Evolutionary conservation across 306 rosid genomes (phyloP), one percentile per base, ranked within the genome.

Genomic region (Delonix regia): DNA sequence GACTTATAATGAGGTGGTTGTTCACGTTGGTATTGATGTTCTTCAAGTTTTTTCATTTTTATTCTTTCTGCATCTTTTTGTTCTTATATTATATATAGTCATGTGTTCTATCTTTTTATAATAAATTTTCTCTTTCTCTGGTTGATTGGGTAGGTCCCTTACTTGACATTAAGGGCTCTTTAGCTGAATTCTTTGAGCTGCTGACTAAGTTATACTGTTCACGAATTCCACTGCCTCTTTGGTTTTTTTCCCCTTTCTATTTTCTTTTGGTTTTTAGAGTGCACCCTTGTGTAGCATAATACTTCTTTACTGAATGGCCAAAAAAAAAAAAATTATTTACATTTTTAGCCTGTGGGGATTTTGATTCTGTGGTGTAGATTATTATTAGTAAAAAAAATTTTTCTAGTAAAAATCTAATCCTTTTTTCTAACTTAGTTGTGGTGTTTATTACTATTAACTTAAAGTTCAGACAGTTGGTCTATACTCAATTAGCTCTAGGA

Each of bases 191-290:
- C 68, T 42, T 69, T 68, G 34, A 57, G 48, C 56, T 38, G 14
- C 48, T 56, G 21, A 69, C 36, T 55, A 74, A 30, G 27, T 66
- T 77, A 39, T 77, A 9, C 12, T 33, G 22, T 64, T 64, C 39
- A 39, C 51, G 30, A 5, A 65, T 52, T 49, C 47, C 57, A 27
- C 15, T 14, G 53, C 53, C 53, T 47, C 6, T 42, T 7, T 42
- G 47, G 33, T 44, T 47, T 47, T 47, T 47, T 14, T 1, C 56
- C 19, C 56, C 22, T 6, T 19, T 51, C 57, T 21, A 18, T 19
- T 51, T 51, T 51, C 24, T 51, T 51, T 51, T 51, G 24, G 18
- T 51, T 51, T n/a, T 22, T 48, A 16, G 53, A 48, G 53, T 48
- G 53, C 53, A 16, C 5, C 53, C 53, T 48, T 48, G 53, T 48